Conservation (phyloP, 2,329 filamentous ascomycete species). For the Xylariomycetidae sp. region DNA sequence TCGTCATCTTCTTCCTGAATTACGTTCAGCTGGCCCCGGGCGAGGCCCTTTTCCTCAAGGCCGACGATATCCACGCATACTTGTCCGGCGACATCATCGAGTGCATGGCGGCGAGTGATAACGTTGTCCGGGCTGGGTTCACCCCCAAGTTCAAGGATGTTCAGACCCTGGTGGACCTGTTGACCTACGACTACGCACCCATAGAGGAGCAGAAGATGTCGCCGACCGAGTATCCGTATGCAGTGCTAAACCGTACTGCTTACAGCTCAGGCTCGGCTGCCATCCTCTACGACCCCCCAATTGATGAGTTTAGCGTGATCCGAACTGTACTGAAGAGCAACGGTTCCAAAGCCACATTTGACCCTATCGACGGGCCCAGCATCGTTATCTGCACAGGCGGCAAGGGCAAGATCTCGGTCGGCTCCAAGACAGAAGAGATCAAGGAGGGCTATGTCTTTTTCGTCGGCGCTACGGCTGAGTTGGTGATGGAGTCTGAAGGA, state of each 20-base stretch:
- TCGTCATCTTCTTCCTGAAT: slow-evolving; percentile 96
- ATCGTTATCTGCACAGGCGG: slow-evolving; percentile 88
- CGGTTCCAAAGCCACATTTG: slow-evolving; percentile 81
- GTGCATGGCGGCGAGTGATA: slow-evolving; percentile 99
- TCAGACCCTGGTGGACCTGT: slow-evolving; percentile 76
- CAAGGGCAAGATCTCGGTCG: slow-evolving; percentile 76
- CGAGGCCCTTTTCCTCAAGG: slow-evolving; percentile 92
- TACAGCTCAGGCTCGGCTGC: slow-evolving; percentile 72
- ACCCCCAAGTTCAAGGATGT: slow-evolving; percentile 99
- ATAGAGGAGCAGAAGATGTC: slow-evolving; percentile 93
- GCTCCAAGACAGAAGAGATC: slow-evolving; percentile 70
- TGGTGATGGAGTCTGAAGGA: slow-evolving; percentile 64
- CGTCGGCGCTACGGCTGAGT: slow-evolving; percentile 81
- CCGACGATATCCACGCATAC: slow-evolving; percentile 97
- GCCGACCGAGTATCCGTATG: slow-evolving; percentile 79
- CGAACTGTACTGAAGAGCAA: slow-evolving; percentile 66
- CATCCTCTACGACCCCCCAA: slow-evolving; percentile 86
- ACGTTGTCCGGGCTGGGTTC: slow-evolving; percentile 93
- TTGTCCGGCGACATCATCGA: slow-evolving; percentile 91
- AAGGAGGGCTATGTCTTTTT: slow-evolving; percentile 72
- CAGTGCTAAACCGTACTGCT: slow-evolving; percentile 70
- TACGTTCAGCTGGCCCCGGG: slow-evolving; percentile 82
- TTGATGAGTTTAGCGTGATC: slow-evolving; percentile 91
- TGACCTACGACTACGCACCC: slow-evolving; percentile 93
- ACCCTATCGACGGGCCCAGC: slow-evolving; percentile 79